Base-by-base conservation (phyloP, 345 rosid genomes). In the Clarkia xantiana region DNA sequence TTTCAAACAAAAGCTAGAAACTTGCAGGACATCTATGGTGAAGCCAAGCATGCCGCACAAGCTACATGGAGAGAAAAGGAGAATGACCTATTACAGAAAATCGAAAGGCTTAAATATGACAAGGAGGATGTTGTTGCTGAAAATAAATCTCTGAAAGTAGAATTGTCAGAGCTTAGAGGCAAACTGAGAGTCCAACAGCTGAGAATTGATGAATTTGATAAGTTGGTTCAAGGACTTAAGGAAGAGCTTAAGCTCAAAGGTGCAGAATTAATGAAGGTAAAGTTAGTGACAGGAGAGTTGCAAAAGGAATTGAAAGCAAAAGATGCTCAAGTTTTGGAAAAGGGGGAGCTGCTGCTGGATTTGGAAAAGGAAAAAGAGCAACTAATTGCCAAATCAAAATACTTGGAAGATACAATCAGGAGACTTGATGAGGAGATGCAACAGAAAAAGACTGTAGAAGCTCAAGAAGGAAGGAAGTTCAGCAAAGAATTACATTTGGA, bases 11-110 rank as follows among this genome's bases (percentile, higher is more conserved):
- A 62, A 47, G 63, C 75, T 49, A 81, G 64, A 73, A 60, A 62
- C 55, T 56, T 79, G 44, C 79, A 68, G 54, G 76, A 71, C 8
- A 62, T 79, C 45, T 78, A 65, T 51, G 42, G 73, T 1, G 81
- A 79, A 45, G 78, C 78, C 22, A 68, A 64, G 61, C 65, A 71
- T 55, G 77, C 55, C 36, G 79, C 79, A 38, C 86, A 69, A 58
- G 77, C 64, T 40, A 51, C 57, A 0, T 88, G 81, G 81, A 75
- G 59, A 62, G 79, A 71, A 48, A 77, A 62, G 66, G 86, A 79
- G 66, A 71, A 61, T 1, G 45, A 44, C 54, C 57, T 81, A 49
- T 54, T 68, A 42, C 66, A 61, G 4, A 72, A 71, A 43, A 53
- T 84, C 38, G 70, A 81, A 41, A 76, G 71, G 53, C 72, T 86